Evolutionary conservation across 495 filamentous ascomycete genomes (phyloP).

Genomic region (Penicillium steckii): DNA sequence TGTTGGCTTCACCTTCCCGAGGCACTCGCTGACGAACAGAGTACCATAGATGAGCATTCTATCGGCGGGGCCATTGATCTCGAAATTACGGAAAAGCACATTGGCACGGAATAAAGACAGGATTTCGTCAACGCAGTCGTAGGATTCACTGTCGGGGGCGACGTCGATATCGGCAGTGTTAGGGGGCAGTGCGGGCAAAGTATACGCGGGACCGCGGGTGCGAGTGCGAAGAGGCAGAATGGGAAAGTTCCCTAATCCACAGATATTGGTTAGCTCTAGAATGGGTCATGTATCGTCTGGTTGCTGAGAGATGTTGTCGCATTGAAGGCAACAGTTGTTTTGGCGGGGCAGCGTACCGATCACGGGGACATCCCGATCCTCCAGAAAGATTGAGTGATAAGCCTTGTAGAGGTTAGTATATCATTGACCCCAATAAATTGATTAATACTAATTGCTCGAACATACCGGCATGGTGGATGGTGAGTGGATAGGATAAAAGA

Average conservation of each 20-base stretch:
- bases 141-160: constrained; percentile 80
- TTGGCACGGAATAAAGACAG: constrained; percentile 94
- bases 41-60: constrained; percentile 95
- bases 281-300: constrained; percentile 15
- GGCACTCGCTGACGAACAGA: constrained; percentile 84
- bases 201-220: constrained; percentile 88
- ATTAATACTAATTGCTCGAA: not conserved
- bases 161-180: constrained; percentile 67
- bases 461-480: constrained; percentile 53
- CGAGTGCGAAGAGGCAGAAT: constrained; percentile 90
- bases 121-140: constrained; percentile 93
- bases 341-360: constrained; percentile 51
- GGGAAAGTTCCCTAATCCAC: constrained; percentile 94
- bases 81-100: constrained; percentile 98
- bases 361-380: constrained; percentile 67
- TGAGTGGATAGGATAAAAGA: constrained; percentile 10
- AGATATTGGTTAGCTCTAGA: too few species aligned
- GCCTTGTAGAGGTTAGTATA: constrained; percentile 52
- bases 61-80: constrained; percentile 96
- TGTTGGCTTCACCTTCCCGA: constrained; percentile 76
- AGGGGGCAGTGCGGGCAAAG: constrained; percentile 70
- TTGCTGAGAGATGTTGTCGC: not conserved
- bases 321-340: constrained; percentile 13
- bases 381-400: constrained; percentile 92
- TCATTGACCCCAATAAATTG: not conserved